Base-by-base conservation (phyloP, 352 stramenopile species). In the Halophytophthora polymorphica region DNA sequence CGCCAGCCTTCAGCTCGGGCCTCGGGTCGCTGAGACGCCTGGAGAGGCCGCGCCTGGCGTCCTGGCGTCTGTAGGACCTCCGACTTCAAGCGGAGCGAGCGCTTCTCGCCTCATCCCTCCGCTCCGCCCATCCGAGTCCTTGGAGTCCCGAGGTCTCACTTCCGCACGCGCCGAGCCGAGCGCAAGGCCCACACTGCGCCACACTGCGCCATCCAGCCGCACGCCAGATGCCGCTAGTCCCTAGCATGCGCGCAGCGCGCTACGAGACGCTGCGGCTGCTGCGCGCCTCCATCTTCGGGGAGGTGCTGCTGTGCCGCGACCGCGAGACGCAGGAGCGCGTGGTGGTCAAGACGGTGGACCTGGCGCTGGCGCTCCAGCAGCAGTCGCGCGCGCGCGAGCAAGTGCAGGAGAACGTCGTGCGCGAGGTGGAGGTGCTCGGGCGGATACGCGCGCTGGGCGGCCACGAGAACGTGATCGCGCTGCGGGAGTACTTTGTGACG, bases 271-370 rank as follows among this genome's bases (percentile, higher is more conserved):
- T 86, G 31, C 39, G 49, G 48, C 53, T 61, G 51, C 61, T 90
- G 36, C 71, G 71, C 31, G 52, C 73, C 28, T 71, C 75, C 45
- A 79, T 88, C 63, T 90, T 86, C 45, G 80, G 80, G 34, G 75
- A 88, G 56, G 79, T 90, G 47, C 55, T 88, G 58, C 67, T 84
- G 35, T 86, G 77, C 29, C 50, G 63, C 22, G 79, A 90, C 62
- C 66, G 58, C 19, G 29, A 81, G 44, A 82, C 77, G 17, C 42
- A 64, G 19, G 68, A 88, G 33, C 58, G 73, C 35, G 77, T 90
- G 41, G 67, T 88, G 4, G 49, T 90, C 49, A 90, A 90, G 71
- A 88, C 77, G 11, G 71, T 87, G 29, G 75, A 88, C 49, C 52
- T 90, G 42, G 47, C 71, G 25, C 56, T 84, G 45, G 77, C 77